These are phyloP conservation scores for Pestalotiopsis sp. DNA, from an alignment of 2,329 filamentous ascomycete species.

Conservation along the genomic window DNA sequence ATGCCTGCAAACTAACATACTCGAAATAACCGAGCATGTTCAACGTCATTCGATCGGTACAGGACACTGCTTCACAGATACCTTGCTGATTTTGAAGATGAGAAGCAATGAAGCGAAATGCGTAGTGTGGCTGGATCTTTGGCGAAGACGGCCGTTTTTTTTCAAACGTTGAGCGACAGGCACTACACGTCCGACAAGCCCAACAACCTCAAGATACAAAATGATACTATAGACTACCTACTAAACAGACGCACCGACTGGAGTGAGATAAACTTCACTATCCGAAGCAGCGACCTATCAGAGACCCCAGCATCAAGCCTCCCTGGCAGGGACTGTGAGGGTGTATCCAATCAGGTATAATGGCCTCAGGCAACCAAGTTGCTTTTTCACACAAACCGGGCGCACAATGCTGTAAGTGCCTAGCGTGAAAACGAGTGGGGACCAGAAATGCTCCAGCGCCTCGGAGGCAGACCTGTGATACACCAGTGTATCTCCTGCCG, in stretches of 20 bases:
- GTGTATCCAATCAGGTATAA: neutral
- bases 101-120: no score
- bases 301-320: neutral
- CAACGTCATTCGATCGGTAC: no score
- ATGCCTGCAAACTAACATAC: neutral
- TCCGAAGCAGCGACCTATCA: neutral
- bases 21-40: no score
- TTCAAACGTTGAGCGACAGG: neutral
- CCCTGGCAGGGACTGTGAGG: neutral
- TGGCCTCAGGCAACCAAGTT: neutral
- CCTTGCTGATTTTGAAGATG: no score
- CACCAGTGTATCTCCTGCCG: neutral
- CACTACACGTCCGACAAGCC: neutral
- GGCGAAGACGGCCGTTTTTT: neutral
- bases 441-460: neutral
- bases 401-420: neutral
- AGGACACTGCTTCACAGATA: no score
- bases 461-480: neutral
- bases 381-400: neutral
- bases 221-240: neutral
- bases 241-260: neutral
- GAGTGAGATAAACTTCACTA: neutral
- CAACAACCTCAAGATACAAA: neutral
- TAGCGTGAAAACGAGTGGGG: neutral
- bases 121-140: neutral